phyloP scores from a whole-genome alignment of 1,284 basidiomycete genomes.

The Puccinia hordei region DNA sequence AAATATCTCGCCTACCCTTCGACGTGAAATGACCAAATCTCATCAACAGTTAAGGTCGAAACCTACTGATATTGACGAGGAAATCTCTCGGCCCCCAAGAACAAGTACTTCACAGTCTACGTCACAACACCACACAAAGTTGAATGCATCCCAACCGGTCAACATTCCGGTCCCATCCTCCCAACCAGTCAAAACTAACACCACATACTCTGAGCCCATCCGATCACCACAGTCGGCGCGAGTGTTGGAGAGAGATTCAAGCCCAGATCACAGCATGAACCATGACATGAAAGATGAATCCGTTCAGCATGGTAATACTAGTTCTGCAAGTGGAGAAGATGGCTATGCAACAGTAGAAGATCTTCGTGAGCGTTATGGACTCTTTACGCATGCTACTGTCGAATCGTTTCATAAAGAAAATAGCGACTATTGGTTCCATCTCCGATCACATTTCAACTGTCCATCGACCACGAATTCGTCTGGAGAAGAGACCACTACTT shows the following conservation, averaged over 20 bases:
- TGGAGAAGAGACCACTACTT: slow-evolving; percentile 72
- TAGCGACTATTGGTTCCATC: slow-evolving; percentile 92
- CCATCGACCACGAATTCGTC: slow-evolving; percentile 58
- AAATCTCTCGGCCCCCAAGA: slow-evolving; percentile 59
- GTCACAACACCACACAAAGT: neutral
- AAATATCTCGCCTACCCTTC: slow-evolving; percentile 55
- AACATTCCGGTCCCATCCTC: slow-evolving; percentile 22
- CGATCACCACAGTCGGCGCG: slow-evolving; percentile 56
- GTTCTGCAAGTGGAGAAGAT: slow-evolving; percentile 57
- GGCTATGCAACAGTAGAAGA: slow-evolving; percentile 44
- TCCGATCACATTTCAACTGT: slow-evolving; percentile 84
- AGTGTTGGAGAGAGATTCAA: slow-evolving; percentile 54
- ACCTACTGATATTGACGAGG: slow-evolving; percentile 59
- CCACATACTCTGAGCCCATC: slow-evolving; percentile 48
- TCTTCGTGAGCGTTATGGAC: slow-evolving; percentile 42
- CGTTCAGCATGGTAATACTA: slow-evolving; percentile 63
- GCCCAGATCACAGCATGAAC: slow-evolving; percentile 33
- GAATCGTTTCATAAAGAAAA: slow-evolving; percentile 95
- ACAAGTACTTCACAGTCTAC: slow-evolving; percentile 56
- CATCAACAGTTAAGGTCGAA: slow-evolving; percentile 41
- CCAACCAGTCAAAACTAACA: slow-evolving; percentile 53
- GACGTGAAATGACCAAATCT: slow-evolving; percentile 39
- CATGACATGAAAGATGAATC: slow-evolving; percentile 65
- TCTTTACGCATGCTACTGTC: slow-evolving; percentile 68
- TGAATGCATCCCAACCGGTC: slow-evolving; percentile 6